Conservation (phyloP, 805 yeast genomes). For the Candida morakotiae region DNA sequence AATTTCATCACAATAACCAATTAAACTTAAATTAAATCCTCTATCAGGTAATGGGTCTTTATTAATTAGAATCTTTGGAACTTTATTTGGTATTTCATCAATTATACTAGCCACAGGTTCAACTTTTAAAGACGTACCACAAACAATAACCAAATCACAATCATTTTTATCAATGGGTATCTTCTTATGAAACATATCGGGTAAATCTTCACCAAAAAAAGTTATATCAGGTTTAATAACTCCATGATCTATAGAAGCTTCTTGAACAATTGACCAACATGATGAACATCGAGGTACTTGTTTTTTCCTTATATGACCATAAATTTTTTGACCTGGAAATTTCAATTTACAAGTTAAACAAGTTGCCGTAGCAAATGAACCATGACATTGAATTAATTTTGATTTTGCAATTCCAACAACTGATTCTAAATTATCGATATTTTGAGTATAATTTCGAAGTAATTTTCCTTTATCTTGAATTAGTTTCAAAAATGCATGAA, state of each 20-base stretch:
- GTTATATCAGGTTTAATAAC: slow-evolving; percentile 91
- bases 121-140: slow-evolving; percentile 82
- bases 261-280: slow-evolving; percentile 18
- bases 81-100: slow-evolving; percentile 24
- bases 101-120: slow-evolving; percentile 42
- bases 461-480: slow-evolving; percentile 35
- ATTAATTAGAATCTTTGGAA: slow-evolving; percentile 39
- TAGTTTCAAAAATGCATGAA: slow-evolving; percentile 34
- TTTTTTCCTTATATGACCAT: slow-evolving; percentile 45
- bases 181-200: slow-evolving; percentile 32
- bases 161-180: slow-evolving; percentile 50
- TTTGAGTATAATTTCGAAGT: slow-evolving; percentile 41
- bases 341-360: slow-evolving; percentile 74
- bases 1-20: slow-evolving; percentile 40
- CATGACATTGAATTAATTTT: slow-evolving; percentile 75
- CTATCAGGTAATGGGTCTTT: slow-evolving; percentile 25
- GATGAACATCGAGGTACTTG: slow-evolving; percentile 53
- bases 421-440: slow-evolving; percentile 42
- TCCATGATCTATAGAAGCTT: slow-evolving; percentile 22
- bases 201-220: slow-evolving; percentile 71
- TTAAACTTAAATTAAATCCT: slow-evolving; percentile 34
- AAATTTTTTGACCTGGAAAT: slow-evolving; percentile 42
- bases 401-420: slow-evolving; percentile 51
- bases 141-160: slow-evolving; percentile 77
- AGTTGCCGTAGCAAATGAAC: slow-evolving; percentile 66